These are phyloP conservation scores for Thielaviopsis populi DNA, from an alignment of 2,329 filamentous ascomycete species.

Conservation along the genomic window DNA sequence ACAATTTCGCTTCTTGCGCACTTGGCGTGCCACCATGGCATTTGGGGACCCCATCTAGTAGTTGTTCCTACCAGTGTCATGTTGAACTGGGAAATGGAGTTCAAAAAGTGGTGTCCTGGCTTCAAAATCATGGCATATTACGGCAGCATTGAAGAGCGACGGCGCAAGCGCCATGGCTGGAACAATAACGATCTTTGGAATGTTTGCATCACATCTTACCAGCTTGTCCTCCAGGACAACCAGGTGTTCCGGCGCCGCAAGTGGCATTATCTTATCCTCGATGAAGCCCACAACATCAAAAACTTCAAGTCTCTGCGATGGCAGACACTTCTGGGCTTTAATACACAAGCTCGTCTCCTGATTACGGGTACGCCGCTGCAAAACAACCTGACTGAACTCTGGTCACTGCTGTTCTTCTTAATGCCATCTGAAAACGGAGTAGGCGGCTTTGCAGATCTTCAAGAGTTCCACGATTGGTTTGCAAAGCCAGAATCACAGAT, in stretches of 20 bases:
- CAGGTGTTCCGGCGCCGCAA: constrained; percentile 80
- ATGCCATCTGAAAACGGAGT: constrained; percentile 82
- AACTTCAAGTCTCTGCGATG: constrained; percentile 97
- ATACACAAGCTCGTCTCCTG: constrained; percentile 72
- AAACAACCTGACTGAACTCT: constrained; percentile 91
- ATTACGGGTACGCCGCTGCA: constrained; percentile 91
- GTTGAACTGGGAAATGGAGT: constrained; percentile 99
- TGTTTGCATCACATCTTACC: constrained; percentile 94
- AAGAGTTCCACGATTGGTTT: constrained; percentile 93
- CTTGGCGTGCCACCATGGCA: constrained; percentile 72
- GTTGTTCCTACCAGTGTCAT: constrained; percentile 97
- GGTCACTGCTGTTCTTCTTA: constrained; percentile 92
- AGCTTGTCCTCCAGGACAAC: constrained; percentile 85
- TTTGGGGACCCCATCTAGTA: constrained; percentile 93
- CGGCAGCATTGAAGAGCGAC: constrained; percentile 81
- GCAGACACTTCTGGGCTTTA: constrained; percentile 89
- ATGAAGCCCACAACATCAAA: constrained; percentile 98
- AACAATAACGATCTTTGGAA: constrained; percentile 89
- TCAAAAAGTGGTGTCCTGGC: constrained; percentile 96
- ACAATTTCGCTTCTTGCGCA: constrained; percentile 90
- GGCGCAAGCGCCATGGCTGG: constrained; percentile 83
- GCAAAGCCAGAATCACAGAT: constrained; percentile 92
- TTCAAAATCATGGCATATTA: constrained; percentile 98
- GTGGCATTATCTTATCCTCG: constrained; percentile 97
- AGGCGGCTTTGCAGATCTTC: constrained; percentile 83